Base-by-base conservation (phyloP, 148 eudicot genomes). In the Diospyros lotus region DNA sequence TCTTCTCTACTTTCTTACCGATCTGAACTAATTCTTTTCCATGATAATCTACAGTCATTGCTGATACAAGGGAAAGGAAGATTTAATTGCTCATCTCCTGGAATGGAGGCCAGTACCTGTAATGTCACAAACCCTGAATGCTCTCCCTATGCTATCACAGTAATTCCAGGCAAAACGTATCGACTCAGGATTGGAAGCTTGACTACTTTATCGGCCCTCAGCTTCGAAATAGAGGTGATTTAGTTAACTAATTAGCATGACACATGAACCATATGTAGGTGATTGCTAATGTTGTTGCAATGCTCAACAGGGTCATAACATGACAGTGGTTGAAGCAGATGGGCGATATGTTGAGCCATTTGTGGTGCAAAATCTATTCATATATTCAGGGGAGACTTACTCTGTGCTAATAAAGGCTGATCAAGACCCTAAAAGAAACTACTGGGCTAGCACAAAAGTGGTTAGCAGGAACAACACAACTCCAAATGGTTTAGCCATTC, bases 161-260 rank as follows among this genome's bases (percentile, higher is more conserved):
- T 84, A 2, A 76, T 86, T 55, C 91, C 96, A 0, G 87, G 90
- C 0, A 91, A 89, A 68, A 87, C 87, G 2, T 89, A 89, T 58
- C 86, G 96, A 11, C 83, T 91, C 1, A 79, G 96, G 15, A 82
- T 91, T 58, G 87, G 84, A 56, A 91, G 96, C 77, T 72, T 91
- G 59, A 87, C 93, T 11, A 73, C 91, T 17, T 72, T 91, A 60
- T 77, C 89, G 2, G 93, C 96, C 1, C 82, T 91, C 14, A 87
- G 82, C 72, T 91, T 91, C 54, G 89, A 81, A 75, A 89, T 89
- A 38, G 89, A 91, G 89, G 91, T 88, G 86, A 60, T n/a, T 64
- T 12, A 56, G 8, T 4, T 28, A 28, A 4, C 48, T 6, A 2
- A 52, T 52, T 52, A 6, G 55, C 8, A 2, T 2, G 11, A 52